Evolutionary conservation across 2,329 filamentous ascomycete species (phyloP), one percentile per base, ranked within the genome.

Genomic region (Macrophomina tecta): DNA sequence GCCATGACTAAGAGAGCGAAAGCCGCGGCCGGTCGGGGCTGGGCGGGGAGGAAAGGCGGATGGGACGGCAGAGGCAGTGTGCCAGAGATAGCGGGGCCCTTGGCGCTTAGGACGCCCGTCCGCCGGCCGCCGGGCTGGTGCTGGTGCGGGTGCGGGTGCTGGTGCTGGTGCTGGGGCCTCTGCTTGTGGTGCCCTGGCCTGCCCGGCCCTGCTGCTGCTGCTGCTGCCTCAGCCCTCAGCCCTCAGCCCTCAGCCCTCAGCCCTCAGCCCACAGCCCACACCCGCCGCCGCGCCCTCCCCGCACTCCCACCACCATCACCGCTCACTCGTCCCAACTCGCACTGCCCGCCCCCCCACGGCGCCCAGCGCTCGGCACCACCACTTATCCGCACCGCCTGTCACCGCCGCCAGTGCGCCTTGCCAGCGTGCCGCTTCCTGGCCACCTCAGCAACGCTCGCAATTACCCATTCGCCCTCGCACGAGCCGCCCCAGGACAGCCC

Each of bases 1-100:
- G 32, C 52, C 52, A 55, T 55, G 52, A 62, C 30, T 49, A 48
- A 36, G 30, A 11, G n/a, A 12, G 11, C 5, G 14, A 32, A 32
- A 14, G 58, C 58, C 58, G 58, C 42, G 30, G 58, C 11, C 36
- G 36, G 23, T 61, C 56, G 56, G 40, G 28, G 55, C 42, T 46
- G 28, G 56, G 16, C 34, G 52, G 45, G 45, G 14, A 3, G 9
- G 45, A 23, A 18, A 30, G 18, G 12, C 49, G 49, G 49, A 52
- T 52, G 49, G 28, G 34, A 18, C 49, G 49, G 49, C 49, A 52
- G 49, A 14, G 42, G 16, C 11, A 45, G 42, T 6, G 42, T 9
- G 42, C 11, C 11, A 34, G 28, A 12, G 14, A 18, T 52, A 30
- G 12, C 23, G 23, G 48, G 18, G 18, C 18, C 3, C 18, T 30